phyloP scores from a whole-genome alignment of 306 rosid species.

The Lathyrus oleraceus region DNA sequence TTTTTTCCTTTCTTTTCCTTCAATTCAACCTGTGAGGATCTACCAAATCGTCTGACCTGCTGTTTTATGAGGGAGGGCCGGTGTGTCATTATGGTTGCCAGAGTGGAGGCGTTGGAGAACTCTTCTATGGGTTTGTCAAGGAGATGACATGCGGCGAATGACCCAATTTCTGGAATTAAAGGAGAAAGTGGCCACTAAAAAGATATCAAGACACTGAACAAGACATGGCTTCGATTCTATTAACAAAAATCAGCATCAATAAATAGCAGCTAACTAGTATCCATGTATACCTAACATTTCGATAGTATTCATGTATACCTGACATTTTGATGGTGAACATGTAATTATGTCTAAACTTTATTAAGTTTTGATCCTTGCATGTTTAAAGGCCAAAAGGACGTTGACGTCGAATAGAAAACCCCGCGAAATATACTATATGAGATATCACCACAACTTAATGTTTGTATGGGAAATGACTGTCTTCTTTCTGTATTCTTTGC shows the following conservation, averaged over 20 bases:
- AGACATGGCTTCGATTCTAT: neutral
- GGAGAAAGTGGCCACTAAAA: neutral
- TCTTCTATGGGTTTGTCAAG: neutral
- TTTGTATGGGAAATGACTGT: neutral
- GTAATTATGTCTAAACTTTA: neutral
- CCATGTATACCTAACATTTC: neutral
- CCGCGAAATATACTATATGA: neutral
- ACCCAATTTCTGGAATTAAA: neutral
- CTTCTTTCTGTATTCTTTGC: neutral
- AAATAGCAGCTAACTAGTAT: neutral
- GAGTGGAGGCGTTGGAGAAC: neutral
- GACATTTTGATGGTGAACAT: neutral
- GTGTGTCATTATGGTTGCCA: neutral
- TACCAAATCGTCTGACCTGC: neutral
- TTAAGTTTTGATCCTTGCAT: constrained; percentile 12
- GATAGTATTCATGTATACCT: neutral
- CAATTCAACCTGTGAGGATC: neutral
- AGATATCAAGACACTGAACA: neutral
- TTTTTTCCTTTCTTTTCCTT: neutral
- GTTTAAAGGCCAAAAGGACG: constrained; percentile 4
- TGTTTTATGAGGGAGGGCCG: neutral
- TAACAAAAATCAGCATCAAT: neutral
- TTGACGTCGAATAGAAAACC: neutral
- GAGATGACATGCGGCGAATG: neutral
- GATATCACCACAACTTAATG: neutral